Conservation (phyloP, 768 basidiomycete genomes). For the Psilocybe cubensis region DNA sequence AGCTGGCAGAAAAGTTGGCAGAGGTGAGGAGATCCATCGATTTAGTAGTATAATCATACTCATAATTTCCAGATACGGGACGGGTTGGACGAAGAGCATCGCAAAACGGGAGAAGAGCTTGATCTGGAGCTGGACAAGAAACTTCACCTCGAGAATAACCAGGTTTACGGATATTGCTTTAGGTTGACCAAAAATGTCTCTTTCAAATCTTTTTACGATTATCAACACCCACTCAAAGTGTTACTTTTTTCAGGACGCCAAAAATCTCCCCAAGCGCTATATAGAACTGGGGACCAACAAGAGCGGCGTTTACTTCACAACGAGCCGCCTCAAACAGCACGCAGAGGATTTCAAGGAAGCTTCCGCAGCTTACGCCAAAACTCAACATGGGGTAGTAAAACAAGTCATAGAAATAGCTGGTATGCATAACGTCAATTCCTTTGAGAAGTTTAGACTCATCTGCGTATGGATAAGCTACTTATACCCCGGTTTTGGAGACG, state of each 20-base stretch:
- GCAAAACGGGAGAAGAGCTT: conserved; percentile 66
- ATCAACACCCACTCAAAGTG: not conserved
- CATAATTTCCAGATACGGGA: conserved; percentile 57
- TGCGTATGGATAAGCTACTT: conserved; percentile 92
- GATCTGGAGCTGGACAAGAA: conserved; percentile 91
- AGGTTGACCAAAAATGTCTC: conserved; percentile 87
- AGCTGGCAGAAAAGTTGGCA: conserved; percentile 67
- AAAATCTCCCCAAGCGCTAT: conserved; percentile 69
- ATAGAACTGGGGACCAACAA: conserved; percentile 87
- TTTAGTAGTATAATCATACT: too few relatives aligned
- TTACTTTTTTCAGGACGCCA: conserved; percentile 70
- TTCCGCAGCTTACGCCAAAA: conserved; percentile 69
- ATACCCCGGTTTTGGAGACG: conserved; percentile 84
- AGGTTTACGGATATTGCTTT: conserved; percentile 90
- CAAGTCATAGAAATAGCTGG: conserved; percentile 93
- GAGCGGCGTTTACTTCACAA: conserved; percentile 89
- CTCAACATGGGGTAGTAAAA: conserved; percentile 84
- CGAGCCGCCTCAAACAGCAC: conserved; percentile 67
- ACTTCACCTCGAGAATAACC: conserved; percentile 91
- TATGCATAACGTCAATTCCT: too few relatives aligned
- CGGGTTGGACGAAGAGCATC: conserved; percentile 83
- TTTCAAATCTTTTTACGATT: not conserved
- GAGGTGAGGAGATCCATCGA: conserved; percentile 37
- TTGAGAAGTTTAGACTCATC: too few relatives aligned
- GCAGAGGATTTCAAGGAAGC: conserved; percentile 75